Evolutionary conservation across 2,329 filamentous ascomycete species (phyloP).

Genomic region (Dothiorella sarmentorum): DNA sequence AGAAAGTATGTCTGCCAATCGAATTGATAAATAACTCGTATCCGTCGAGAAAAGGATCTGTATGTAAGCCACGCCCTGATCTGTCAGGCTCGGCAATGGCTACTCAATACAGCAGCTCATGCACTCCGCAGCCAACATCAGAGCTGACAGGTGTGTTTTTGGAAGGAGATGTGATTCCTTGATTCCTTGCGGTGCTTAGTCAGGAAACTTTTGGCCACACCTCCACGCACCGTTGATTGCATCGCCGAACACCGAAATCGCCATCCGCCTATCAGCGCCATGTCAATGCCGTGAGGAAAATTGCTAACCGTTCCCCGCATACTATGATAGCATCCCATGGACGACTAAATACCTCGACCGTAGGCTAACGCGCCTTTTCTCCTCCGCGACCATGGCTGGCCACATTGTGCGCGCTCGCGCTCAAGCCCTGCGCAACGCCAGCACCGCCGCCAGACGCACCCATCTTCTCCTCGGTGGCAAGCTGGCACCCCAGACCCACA

Average conservation of each 20-base stretch:
- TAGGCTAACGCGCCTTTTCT: neutral
- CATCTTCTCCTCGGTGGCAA: conserved; percentile 1
- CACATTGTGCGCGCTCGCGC: conserved; percentile 14
- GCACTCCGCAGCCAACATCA: neutral
- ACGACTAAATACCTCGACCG: neutral
- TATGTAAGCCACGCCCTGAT: neutral
- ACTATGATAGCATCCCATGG: neutral
- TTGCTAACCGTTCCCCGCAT: neutral
- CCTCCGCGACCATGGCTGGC: conserved; percentile 5
- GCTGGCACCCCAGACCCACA: neutral
- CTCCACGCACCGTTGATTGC: conserved; percentile 1
- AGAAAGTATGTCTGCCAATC: neutral
- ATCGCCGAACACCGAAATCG: neutral
- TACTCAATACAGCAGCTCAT: neutral
- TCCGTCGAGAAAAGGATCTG: neutral
- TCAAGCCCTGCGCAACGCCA: conserved; percentile 4
- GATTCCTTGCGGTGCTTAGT: neutral
- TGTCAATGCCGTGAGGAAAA: neutral
- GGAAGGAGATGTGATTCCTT: neutral
- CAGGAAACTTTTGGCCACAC: neutral
- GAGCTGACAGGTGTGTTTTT: too few relatives aligned
- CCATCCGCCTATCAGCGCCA: conserved; percentile 6
- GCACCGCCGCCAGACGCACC: neutral
- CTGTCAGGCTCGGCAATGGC: neutral
- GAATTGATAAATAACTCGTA: neutral